Evolutionary conservation across 2,329 filamentous ascomycete species (phyloP).

Genomic region (Alternaria brassicicola): DNA sequence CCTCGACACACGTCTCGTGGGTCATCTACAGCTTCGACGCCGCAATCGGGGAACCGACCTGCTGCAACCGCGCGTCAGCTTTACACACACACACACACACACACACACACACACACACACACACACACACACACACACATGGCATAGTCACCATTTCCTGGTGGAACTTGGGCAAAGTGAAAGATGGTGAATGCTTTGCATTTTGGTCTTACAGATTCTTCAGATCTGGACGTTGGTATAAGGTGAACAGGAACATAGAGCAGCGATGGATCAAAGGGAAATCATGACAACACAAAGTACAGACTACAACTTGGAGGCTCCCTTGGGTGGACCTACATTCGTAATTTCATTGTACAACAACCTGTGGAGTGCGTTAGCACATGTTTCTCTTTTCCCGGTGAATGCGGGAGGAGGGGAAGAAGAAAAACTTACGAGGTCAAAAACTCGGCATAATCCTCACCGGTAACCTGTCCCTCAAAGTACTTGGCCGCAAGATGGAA

Average conservation of each 20-base stretch:
- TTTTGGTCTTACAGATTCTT: background rate
- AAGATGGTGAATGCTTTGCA: too few species aligned
- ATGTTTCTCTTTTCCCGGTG: background rate
- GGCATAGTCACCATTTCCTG: too few species aligned
- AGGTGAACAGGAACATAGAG: too few species aligned
- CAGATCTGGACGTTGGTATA: conserved; percentile 16
- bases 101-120: too few species aligned
- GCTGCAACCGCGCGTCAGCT: conserved; percentile 15
- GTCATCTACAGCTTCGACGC: conserved; percentile 20
- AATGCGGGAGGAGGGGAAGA: background rate
- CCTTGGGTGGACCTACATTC: conserved; percentile 68
- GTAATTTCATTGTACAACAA: conserved; percentile 90
- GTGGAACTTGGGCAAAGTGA: too few species aligned
- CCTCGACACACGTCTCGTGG: conserved; percentile 14
- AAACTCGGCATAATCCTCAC: conserved; percentile 97
- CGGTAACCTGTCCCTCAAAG: conserved; percentile 90
- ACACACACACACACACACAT: too few species aligned
- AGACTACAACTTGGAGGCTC: conserved; percentile 57
- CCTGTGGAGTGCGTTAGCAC: conserved; percentile 50
- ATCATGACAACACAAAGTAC: background rate
- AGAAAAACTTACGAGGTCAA: conserved; percentile 72
- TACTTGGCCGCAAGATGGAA: conserved; percentile 89
- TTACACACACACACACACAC: conserved; percentile 20
- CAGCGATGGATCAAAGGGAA: too few species aligned
- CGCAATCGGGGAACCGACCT: conserved; percentile 20